Base-by-base conservation (phyloP, 2,329 filamentous ascomycete genomes). In the Exophiala bonariae region DNA sequence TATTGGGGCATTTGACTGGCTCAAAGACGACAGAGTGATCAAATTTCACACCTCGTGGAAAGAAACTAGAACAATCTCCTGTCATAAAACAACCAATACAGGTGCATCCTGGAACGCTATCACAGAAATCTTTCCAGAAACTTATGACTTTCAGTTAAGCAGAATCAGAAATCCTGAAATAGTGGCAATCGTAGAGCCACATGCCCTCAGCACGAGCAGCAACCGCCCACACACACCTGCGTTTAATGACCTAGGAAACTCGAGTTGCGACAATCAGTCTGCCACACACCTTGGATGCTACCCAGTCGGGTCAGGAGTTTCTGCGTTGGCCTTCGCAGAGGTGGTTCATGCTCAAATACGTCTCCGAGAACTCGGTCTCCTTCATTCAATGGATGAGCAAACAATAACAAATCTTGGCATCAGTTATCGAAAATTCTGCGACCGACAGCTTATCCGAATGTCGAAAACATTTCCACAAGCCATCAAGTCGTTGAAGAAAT, bases 21-120 rank as follows among this genome's bases (percentile, higher is more conserved):
- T 76, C 44, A 76, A 75, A 51, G 68, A 72, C 33, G 60, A 66
- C 9, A 61, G 67, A n/a, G 64, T 71, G 11, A 74, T 75, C 64
- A 64, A 66, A 30, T 54, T 63, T 1, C 73, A 76, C 40, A 66
- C 72, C 31, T 57, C 48, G 22, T 75, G 71, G 71, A 66, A 65
- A 36, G 60, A 58, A 2, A 69, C 69, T 39, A 23, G 51, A 17
- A 47, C 33, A 2, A 36, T 48, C n/a, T 6, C 45, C 5, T 19
- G 39, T 13, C n/a, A 16, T 7, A 7, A 16, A 16, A 33, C n/a
- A 11, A 32, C 9, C 8, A 19, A 9, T 26, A 33, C 13, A 6
- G n/a, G 13, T 9, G 26, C 9, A 14, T 19, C 39, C 7, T 42
- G 39, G 39, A 33, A 33, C 32, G 10, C 7, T 34, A 18, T 40